Base-by-base conservation (phyloP, 176 grass and related monocot species). In the Musa troglodytarum region DNA sequence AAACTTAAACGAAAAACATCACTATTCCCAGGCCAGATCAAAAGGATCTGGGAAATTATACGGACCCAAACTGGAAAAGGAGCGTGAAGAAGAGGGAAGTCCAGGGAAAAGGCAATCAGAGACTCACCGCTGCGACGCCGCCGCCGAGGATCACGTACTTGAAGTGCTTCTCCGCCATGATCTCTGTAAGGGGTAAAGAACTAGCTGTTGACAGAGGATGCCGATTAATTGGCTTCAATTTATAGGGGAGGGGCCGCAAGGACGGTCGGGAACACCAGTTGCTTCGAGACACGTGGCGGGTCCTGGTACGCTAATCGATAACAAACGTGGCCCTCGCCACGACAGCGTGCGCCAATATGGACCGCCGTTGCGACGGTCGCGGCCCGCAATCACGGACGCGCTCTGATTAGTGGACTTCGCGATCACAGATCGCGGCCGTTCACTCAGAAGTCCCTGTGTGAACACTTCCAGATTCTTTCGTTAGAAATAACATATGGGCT, bases 141-240 rank as follows among this genome's bases (percentile, higher is more conserved):
- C 93, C 93, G 70, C 93, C 93, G 74, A 96, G 87, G 85, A 96
- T 86, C 75, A 90, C 52, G 82, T 92, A 92, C 89, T 96, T 96
- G 89, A 89, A 90, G 79, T 92, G 89, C 85, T 90, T 92, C 71
- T 84, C 87, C 55, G 93, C 72, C 70, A 87, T 87, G 76, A 71
- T 75, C 71, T n/a, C 9, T 17, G 8, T 2, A 14, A n/a, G n/a
- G n/a, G 57, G 8, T 17, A 16, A 20, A 17, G 54, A 57, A 57
- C 13, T 2, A 11, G 54, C 1, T 13, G 9, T 13, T 2, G 54
- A 13, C 54, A 13, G 2, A 57, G 54, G 54, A 2, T 17, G 11
- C 54, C 14, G 16, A 14, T 61, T 61, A 6, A 17, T 61, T 16
- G 14, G 14, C 5, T 17, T 61, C 57, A 6, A 17, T 61, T n/a